phyloP scores from a whole-genome alignment of 2,329 filamentous ascomycete species.

The Aspergillus sp. region DNA sequence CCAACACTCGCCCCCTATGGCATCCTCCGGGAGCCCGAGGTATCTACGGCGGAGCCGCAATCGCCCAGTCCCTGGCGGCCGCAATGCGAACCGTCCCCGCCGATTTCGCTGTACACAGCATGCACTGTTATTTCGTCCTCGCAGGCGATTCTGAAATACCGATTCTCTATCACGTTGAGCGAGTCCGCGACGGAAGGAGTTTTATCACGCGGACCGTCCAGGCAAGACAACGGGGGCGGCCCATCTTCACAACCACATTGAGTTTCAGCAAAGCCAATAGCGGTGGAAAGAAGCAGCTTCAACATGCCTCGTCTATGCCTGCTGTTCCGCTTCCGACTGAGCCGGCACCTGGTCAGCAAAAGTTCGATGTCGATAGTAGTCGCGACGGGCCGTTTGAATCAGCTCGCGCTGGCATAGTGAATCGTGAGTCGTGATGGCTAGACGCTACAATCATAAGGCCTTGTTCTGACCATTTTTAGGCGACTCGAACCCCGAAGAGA shows the following conservation, averaged over 20 bases:
- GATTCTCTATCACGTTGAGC: conserved; percentile 92
- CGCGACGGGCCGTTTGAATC: conserved; percentile 57
- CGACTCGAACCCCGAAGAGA: conserved; percentile 57
- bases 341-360: conserved; percentile 26
- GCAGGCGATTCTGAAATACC: conserved; percentile 82
- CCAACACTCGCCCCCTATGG: conserved; percentile 89
- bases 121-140: conserved; percentile 98
- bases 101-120: conserved; percentile 84
- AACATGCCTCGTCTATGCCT: conserved; percentile 66
- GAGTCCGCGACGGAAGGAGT: conserved; percentile 83
- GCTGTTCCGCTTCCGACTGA: conserved; percentile 46
- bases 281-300: conserved; percentile 54
- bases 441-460: too few species aligned
- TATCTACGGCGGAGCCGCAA: conserved; percentile 89
- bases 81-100: conserved; percentile 81
- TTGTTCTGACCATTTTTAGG: conserved; percentile 20
- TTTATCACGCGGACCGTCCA: conserved; percentile 96
- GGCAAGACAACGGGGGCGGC: conserved; percentile 79
- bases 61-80: conserved; percentile 85
- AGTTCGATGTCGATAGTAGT: conserved; percentile 24
- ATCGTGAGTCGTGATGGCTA: conserved; percentile 43
- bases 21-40: conserved; percentile 88
- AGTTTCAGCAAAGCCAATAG: conserved; percentile 71
- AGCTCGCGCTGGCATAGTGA: conserved; percentile 56
- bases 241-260: conserved; percentile 94